phyloP scores from a whole-genome alignment of 805 yeast species.

The Yamadazyma paraphyllophila region DNA sequence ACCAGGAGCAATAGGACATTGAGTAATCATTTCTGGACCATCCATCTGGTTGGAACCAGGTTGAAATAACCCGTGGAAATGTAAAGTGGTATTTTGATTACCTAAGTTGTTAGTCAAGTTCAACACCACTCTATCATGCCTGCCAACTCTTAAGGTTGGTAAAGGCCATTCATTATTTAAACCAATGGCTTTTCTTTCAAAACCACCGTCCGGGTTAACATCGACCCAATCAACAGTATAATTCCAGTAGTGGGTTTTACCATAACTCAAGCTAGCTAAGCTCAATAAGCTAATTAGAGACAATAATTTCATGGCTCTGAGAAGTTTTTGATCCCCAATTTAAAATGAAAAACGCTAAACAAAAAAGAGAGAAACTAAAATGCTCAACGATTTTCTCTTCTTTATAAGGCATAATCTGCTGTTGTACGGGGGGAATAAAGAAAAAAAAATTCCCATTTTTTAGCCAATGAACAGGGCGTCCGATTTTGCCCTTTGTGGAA shows the following conservation, averaged over 20 bases:
- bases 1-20: slow-evolving; percentile 89
- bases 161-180: slow-evolving; percentile 79
- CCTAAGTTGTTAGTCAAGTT: slow-evolving; percentile 73
- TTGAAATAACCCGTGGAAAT: slow-evolving; percentile 93
- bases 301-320: slow-evolving; percentile 9
- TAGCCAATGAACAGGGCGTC: neutral
- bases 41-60: slow-evolving; percentile 76
- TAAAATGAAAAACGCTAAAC: slow-evolving; percentile 9
- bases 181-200: slow-evolving; percentile 57
- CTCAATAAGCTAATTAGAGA: slow-evolving; percentile 10
- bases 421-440: neutral
- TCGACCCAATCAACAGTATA: slow-evolving; percentile 65
- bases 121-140: slow-evolving; percentile 75
- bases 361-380: slow-evolving; percentile 8
- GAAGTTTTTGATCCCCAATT: slow-evolving; percentile 8
- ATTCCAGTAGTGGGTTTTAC: slow-evolving; percentile 57
- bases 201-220: slow-evolving; percentile 68
- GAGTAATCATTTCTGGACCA: slow-evolving; percentile 85
- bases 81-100: slow-evolving; percentile 70
- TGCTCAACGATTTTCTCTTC: slow-evolving; percentile 6
- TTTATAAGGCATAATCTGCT: neutral
- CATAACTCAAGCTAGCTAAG: slow-evolving; percentile 8
- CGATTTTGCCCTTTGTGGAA: slow-evolving; percentile 1
- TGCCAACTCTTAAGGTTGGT: slow-evolving; percentile 75
- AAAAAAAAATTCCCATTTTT: neutral